Base-by-base conservation (phyloP, 768 basidiomycete genomes). In the Coprinopsis strossmayeri region DNA sequence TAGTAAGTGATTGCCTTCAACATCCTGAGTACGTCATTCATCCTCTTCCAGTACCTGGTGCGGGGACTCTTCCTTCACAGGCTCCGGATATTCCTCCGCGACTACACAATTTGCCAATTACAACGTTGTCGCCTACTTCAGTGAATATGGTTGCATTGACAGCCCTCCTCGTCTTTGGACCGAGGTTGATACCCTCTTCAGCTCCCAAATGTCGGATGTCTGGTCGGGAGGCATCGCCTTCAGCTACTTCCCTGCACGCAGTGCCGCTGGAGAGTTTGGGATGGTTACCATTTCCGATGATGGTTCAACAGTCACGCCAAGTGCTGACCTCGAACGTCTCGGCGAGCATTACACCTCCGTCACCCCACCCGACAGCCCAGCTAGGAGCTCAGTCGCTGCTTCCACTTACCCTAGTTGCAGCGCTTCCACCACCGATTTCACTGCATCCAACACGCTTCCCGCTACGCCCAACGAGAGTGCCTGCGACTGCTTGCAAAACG, bases 211-310 rank as follows among this genome's bases (percentile, higher is more conserved):
- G 79, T 75, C 82, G 17, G 65, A 81, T 48, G 81, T 85, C 43
- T 95, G 87, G 82, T 91, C 88, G 26, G 93, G 93, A 53, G 92
- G 89, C 45, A 56, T 95, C 46, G 91, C 92, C 2, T 91, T 91
- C 65, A 84, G 83, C 42, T 95, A 94, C 65, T 93, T 95, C 78
- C 86, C 88, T 1, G 89, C 89, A 17, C 40, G 59, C n/a, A 84
- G 83, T 55, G 78, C 72, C 5, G 69, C 74, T 45, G 89, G 89
- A 43, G 69, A 84, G 57, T 96, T 88, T 54, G 93, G 93, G 21
- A 87, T 95, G 74, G 86, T 90, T 52, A 89, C 75, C 23, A 76
- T 95, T 51, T 82, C 81, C 1, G 2, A 71, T 2, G 84, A 87
- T 59, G 76, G 75, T 50, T 73, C 57, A 39, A 82, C 84, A 3